Evolutionary conservation across 2,329 filamentous ascomycete species (phyloP).

Genomic region (Fusarium globosum): DNA sequence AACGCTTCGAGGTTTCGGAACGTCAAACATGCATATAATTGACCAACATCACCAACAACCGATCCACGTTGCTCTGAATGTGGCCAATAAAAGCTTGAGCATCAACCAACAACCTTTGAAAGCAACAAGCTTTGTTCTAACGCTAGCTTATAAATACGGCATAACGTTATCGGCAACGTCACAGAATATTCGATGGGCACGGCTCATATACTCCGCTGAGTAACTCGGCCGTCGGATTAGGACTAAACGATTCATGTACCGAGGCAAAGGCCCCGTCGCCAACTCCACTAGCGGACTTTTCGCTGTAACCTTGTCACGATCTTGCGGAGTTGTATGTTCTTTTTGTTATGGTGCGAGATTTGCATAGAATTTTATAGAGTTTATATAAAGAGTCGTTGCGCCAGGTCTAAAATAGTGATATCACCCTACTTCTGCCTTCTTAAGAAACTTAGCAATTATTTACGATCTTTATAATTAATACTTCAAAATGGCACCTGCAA

Average conservation of each 20-base stretch:
- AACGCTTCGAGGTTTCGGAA: background rate
- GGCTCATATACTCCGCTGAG: background rate
- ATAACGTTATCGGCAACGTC: slow-evolving; percentile 1
- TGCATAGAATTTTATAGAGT: background rate
- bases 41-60: background rate
- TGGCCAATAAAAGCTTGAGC: background rate
- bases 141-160: slow-evolving; percentile 14
- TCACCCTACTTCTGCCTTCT: background rate
- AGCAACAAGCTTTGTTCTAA: background rate
- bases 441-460: background rate
- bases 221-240: background rate
- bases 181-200: background rate
- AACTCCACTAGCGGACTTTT: slow-evolving; percentile 1
- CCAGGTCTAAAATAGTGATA: background rate
- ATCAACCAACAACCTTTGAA: background rate
- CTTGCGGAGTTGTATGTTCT: background rate
- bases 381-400: background rate
- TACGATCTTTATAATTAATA: background rate
- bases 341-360: background rate
- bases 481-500: slow-evolving; percentile 7
- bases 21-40: background rate
- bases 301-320: background rate
- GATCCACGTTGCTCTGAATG: background rate
- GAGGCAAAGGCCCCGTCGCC: slow-evolving; percentile 5
- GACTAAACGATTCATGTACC: slow-evolving; percentile 11